Base-by-base conservation (phyloP, 345 rosid species). In the Acer saccharum region DNA sequence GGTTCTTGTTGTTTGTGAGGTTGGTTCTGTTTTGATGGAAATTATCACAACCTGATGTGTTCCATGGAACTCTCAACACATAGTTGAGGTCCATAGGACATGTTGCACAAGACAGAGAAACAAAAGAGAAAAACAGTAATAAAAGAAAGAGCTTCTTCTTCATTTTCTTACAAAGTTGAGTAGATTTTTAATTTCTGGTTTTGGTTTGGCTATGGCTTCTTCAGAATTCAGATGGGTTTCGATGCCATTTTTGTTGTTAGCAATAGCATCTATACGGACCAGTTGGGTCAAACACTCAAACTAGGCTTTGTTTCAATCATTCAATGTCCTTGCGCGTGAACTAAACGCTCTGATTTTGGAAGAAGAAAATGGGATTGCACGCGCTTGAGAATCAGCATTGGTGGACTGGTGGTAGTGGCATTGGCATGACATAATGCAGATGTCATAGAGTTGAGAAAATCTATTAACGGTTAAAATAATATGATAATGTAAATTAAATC, bases 21-120 rank as follows among this genome's bases (percentile, higher is more conserved):
- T 65, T 58, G 48, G 74, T 57, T 60, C 10, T 3, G 69, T 16
- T 57, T 74, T 75, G 71, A 39, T 69, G 76, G 78, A 73, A 83
- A 76, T 74, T 78, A 25, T 10, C 77, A 77, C 98, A 95, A 57
- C 60, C 62, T 0, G 92, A 83, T 7, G 81, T 78, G 89, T 92
- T 88, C 97, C 97, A 93, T 74, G 90, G 95, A 84, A 93, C 78
- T 76, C 73, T 86, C 1, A 79, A 72, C 23, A 90, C 90, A 73
- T 90, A 93, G 57, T 63, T 83, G 77, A 92, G 88, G 79, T 89
- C 91, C 76, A 91, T 44, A 20, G 98, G 98, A 66, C 99, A 95
- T 23, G 74, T 48, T 21, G 80, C 20, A 7, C 88, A 65, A 17
- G 73, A 55, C 41, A 68, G 71, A 67, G 69, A 65, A 63, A 72